Conservation (phyloP, 2,329 filamentous ascomycete species). For the Calonectria multiphialidica region DNA sequence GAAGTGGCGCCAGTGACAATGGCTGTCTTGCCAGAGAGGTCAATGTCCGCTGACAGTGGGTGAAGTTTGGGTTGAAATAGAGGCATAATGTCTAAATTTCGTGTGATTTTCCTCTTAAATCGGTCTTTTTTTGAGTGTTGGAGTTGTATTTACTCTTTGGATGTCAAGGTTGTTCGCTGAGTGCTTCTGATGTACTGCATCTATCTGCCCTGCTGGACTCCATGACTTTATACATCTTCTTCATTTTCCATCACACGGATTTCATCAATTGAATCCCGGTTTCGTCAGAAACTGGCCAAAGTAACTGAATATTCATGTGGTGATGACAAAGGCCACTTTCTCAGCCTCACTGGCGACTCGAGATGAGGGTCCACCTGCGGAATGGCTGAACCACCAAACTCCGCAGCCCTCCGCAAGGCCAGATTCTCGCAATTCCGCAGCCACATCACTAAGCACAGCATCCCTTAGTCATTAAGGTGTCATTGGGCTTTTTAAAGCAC, state of each 20-base stretch:
- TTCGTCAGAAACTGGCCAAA: too few relatives aligned
- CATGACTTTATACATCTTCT: not conserved
- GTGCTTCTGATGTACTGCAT: not conserved
- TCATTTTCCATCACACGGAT: not conserved
- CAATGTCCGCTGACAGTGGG: slow-evolving; percentile 29
- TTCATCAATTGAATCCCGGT: not conserved
- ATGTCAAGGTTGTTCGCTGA: not conserved
- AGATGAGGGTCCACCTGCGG: not conserved
- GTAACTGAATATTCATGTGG: not conserved
- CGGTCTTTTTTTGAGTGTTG: not conserved
- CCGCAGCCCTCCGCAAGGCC: slow-evolving; percentile 7
- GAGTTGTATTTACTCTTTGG: not conserved
- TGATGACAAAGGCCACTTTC: not conserved
- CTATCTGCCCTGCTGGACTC: not conserved
- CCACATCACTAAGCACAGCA: not conserved
- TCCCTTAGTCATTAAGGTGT: too few relatives aligned
- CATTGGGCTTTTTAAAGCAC: not conserved
- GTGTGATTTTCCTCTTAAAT: not conserved
- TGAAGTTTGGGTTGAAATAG: slow-evolving; percentile 27
- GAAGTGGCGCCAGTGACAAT: slow-evolving; percentile 59
- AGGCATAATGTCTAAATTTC: slow-evolving; percentile 2
- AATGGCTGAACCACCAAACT: not conserved
- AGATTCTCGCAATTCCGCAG: not conserved
- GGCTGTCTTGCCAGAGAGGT: slow-evolving; percentile 45
- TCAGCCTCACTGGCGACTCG: not conserved